phyloP scores from a whole-genome alignment of 163 green algal genomes.

The Trebouxiophyceae sp. region DNA sequence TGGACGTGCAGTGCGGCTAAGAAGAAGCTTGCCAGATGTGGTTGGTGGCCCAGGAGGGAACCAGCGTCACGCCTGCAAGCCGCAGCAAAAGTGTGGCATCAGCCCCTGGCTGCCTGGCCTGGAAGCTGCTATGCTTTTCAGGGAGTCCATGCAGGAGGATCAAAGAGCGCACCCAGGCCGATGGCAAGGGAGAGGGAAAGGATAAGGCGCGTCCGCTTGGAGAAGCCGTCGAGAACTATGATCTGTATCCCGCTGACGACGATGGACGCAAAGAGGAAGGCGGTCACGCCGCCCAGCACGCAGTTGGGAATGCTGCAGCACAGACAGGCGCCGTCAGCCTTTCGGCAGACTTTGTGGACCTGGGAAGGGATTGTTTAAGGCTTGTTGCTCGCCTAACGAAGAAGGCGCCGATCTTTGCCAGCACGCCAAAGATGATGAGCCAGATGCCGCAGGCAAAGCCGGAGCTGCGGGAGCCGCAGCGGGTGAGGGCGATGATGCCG shows the following conservation, averaged over 20 bases:
- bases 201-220: constrained; percentile 46
- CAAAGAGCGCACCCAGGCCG: constrained; percentile 43
- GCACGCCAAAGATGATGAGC: constrained; percentile 68
- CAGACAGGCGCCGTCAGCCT: not conserved
- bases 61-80: constrained; percentile 35
- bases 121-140: not conserved
- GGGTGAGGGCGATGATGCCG: constrained; percentile 52
- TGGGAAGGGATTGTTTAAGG: not conserved
- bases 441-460: constrained; percentile 58
- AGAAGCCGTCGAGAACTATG: not conserved
- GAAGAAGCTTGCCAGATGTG: constrained; percentile 58
- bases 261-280: constrained; percentile 26
- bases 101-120: not conserved
- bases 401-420: constrained; percentile 21
- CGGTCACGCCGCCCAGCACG: not conserved
- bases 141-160: not conserved
- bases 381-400: not conserved
- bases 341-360: not conserved
- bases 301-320: not conserved
- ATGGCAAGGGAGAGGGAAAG: constrained; percentile 53
- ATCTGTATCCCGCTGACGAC: constrained; percentile 50
- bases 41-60: constrained; percentile 43
- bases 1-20: constrained; percentile 6
- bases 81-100: not conserved
- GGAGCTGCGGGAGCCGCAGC: constrained; percentile 47